Base-by-base conservation (phyloP, 1,139 yeast species). In the Pneumocystis oryctolagi region DNA sequence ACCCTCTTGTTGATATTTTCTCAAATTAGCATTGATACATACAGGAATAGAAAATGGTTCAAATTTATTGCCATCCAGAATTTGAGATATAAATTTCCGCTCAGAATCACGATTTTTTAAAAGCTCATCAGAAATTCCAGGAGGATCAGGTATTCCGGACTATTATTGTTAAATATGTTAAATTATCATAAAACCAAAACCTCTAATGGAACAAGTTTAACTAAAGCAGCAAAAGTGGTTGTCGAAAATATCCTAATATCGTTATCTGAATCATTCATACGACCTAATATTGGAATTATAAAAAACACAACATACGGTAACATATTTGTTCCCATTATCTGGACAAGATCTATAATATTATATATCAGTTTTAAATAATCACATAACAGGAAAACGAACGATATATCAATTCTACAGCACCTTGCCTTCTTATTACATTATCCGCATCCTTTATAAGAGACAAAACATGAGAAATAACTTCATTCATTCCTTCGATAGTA, bases 1-100 rank as follows among this genome's bases (percentile, higher is more conserved):
- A 73, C 99, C 99, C 67, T 94, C 97, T 73, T 92, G 97, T 75
- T 94, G 99, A 72, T 94, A 94, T 68, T 88, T 87, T 74, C 98
- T 83, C 68, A 94, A 79, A 1, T 95, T 89, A 0, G 98, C 98
- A 68, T 88, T 87, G 67, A 94, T 89, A 1, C 92, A 82, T 37
- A 92, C 95, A 0, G 98, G 98, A 58, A 94, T 76, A 63, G 84
- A 85, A 73, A 90, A 94, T 1, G 95, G 84, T 69, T 90, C 82
- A 62, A 94, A 88, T 72, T 90, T 89, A 6, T 89, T 79, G n/a
- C 96, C 95, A 73, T 94, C 97, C 89, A 94, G 88, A 97, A 94
- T 92, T 72, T 94, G 98, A 68, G 87, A 87, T 66, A 94, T 87
- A 70, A 94, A 94, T 69, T 88, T 96, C 71, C 99, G 82, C 73